These are phyloP conservation scores for Filobasidium uniguttulatum DNA, from an alignment of 1,284 basidiomycete genomes.

Conservation along the genomic window DNA sequence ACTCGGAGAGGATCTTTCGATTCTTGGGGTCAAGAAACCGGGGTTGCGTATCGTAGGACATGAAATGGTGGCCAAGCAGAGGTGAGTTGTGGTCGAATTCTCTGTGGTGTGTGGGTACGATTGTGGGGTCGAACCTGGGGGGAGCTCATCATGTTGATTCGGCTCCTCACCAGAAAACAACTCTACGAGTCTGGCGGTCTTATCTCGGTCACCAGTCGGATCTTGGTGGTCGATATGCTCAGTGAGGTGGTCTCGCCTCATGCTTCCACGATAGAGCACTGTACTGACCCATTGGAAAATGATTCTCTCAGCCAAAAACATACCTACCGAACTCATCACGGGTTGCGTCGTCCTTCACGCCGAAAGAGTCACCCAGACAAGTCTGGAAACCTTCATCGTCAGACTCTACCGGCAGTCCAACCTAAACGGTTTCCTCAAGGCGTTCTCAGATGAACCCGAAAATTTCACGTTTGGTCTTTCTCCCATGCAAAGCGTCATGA, in stretches of 20 bases:
- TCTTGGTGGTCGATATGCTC: constrained; percentile 90
- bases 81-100: constrained; percentile 43
- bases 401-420: constrained; percentile 79
- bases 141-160: constrained; percentile 30
- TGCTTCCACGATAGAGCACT: background rate
- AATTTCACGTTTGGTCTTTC: constrained; percentile 82
- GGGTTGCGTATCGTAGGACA: constrained; percentile 72
- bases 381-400: constrained; percentile 79
- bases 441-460: constrained; percentile 92
- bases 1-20: constrained; percentile 81
- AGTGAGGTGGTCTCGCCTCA: constrained; percentile 29
- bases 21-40: constrained; percentile 77
- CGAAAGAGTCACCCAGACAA: constrained; percentile 73
- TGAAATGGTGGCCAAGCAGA: constrained; percentile 65
- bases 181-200: constrained; percentile 79
- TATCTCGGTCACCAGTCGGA: constrained; percentile 82
- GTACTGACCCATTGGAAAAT: background rate
- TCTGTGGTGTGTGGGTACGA: background rate
- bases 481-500: constrained; percentile 81
- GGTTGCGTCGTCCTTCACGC: constrained; percentile 91
- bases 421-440: constrained; percentile 77
- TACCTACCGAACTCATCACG: constrained; percentile 72
- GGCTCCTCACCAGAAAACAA: constrained; percentile 47
- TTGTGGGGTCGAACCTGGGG: constrained; percentile 51
- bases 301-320: constrained; percentile 42